Conservation (phyloP, 768 basidiomycete genomes). For the Tulasnella sp. region DNA sequence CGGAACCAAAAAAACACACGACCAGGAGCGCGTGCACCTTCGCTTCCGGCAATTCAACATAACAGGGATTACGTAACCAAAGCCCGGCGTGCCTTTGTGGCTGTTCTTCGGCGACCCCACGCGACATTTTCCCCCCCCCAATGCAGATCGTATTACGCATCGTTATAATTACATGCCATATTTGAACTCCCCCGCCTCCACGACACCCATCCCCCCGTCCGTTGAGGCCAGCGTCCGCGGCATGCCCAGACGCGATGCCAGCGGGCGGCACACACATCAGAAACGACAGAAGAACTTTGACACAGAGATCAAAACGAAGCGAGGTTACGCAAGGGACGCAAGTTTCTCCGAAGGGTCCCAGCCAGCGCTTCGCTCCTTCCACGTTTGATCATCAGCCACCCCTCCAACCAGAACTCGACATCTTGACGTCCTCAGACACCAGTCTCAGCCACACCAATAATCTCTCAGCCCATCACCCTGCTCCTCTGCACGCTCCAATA, state of each 20-base stretch:
- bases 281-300: background rate
- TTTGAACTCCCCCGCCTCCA: too few relatives aligned
- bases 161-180: too few relatives aligned
- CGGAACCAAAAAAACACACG: slow-evolving; percentile 3
- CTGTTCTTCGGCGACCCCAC: slow-evolving; percentile 5
- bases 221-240: too few relatives aligned
- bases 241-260: background rate
- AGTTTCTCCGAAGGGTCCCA: slow-evolving; percentile 3
- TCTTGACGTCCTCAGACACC: background rate
- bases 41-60: background rate
- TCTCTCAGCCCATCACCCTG: background rate
- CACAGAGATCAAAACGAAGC: background rate
- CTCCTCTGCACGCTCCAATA: background rate
- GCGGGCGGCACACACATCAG: background rate
- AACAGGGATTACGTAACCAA: background rate
- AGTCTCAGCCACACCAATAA: background rate
- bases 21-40: background rate
- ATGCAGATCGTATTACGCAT: background rate
- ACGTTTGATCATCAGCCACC: slow-evolving; percentile 10
- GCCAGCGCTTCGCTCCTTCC: background rate
- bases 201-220: too few relatives aligned
- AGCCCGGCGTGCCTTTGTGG: background rate
- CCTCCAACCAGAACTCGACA: background rate
- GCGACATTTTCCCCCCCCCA: background rate
- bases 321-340: background rate